Percentiles rank a stretch among this genome's conserved stretches.
Evolutionary conservation across 75 land plant species (phyloP).

Genomic region (Cunninghamia lanceolata): DNA sequence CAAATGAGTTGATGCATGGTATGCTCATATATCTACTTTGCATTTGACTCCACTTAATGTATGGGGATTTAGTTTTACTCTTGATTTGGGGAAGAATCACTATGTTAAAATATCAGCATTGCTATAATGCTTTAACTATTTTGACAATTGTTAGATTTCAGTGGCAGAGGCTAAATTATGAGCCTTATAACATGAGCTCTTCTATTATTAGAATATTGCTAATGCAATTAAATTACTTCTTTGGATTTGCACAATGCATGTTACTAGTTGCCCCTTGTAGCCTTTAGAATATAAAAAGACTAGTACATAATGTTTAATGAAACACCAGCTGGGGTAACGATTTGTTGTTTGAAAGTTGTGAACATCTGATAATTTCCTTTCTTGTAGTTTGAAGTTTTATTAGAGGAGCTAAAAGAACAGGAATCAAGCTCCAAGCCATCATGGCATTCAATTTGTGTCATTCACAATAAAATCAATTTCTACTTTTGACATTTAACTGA

Average conservation of each 20-base stretch:
- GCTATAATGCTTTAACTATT: too few relatives aligned
- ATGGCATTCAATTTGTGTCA: neutral
- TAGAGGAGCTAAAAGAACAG: neutral
- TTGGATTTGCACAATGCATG: neutral
- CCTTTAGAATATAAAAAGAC: neutral
- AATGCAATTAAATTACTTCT: neutral
- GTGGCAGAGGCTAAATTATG: too few relatives aligned
- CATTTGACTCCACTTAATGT: too few relatives aligned
- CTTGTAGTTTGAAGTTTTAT: neutral
- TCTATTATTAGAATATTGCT: neutral
- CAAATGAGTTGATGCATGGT: too few relatives aligned
- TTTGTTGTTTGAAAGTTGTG: neutral
- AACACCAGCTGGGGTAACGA: neutral
- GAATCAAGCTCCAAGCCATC: neutral
- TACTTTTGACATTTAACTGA: constrained; percentile 6
- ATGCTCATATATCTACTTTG: too few relatives aligned
- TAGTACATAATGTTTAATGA: neutral
- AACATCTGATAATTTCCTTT: neutral
- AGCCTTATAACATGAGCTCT: too few relatives aligned
- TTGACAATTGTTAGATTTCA: too few relatives aligned
- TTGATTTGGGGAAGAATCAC: too few relatives aligned
- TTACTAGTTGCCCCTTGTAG: neutral
- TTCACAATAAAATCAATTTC: neutral
- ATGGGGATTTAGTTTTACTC: too few relatives aligned
- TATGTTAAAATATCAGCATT: too few relatives aligned